phyloP scores from a whole-genome alignment of 2,329 filamentous ascomycete species.

The Xylaria sp. region DNA sequence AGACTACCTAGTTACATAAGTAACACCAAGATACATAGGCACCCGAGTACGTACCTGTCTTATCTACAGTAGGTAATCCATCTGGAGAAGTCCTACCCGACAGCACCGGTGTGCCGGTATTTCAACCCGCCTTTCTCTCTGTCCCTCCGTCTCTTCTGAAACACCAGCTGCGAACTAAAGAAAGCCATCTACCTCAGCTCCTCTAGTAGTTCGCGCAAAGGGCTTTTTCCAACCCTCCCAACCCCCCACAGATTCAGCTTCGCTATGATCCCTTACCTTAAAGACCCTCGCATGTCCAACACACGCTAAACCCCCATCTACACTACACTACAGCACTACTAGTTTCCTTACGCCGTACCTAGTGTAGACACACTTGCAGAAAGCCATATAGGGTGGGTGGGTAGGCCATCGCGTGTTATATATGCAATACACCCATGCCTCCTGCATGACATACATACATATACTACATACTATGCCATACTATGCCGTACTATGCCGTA shows the following conservation, averaged over 20 bases:
- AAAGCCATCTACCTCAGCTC: not conserved
- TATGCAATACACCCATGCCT: conserved; percentile 33
- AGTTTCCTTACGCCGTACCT: not conserved
- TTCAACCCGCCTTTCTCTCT: not conserved
- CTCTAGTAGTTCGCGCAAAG: not conserved
- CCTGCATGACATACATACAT: conserved; percentile 33
- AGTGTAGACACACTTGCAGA: not conserved
- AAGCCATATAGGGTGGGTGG: not conserved
- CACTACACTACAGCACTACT: too few relatives aligned
- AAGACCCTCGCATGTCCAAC: conserved; percentile 7
- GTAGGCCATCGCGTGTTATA: conserved; percentile 27
- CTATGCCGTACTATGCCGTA: too few relatives aligned
- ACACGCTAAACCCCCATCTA: not conserved
- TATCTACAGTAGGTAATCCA: too few relatives aligned
- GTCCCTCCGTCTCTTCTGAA: not conserved
- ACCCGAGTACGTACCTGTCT: not conserved
- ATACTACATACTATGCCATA: too few relatives aligned
- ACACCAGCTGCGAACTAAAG: not conserved
- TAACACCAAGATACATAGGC: not conserved
- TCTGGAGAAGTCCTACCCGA: conserved; percentile 17
- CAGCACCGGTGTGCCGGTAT: conserved; percentile 2
- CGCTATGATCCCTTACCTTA: not conserved
- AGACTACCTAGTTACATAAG: not conserved
- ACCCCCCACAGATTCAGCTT: not conserved
- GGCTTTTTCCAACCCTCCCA: not conserved